Conservation (phyloP, 2,329 filamentous ascomycete species). For the Polychaeton citri region DNA sequence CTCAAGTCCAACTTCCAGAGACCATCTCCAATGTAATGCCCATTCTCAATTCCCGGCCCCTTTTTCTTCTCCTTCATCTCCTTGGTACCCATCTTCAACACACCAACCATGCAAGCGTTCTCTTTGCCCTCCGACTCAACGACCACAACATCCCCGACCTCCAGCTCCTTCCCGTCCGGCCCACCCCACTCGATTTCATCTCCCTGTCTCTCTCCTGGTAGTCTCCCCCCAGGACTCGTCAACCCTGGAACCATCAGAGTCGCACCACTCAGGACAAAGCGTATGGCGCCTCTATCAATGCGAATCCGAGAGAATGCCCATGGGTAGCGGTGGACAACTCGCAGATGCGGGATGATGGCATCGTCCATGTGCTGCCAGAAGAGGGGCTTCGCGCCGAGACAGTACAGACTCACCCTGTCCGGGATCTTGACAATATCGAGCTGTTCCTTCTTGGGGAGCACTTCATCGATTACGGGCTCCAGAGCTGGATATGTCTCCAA, state of each 20-base stretch:
- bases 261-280: slow-evolving; percentile 86
- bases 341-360: slow-evolving; percentile 73
- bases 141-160: slow-evolving; percentile 72
- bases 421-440: slow-evolving; percentile 87
- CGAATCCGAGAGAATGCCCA: slow-evolving; percentile 69
- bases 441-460: slow-evolving; percentile 88
- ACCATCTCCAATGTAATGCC: slow-evolving; percentile 88
- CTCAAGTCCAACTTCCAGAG: slow-evolving; percentile 63
- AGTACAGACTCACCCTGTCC: slow-evolving; percentile 80
- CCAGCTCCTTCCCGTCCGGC: slow-evolving; percentile 52
- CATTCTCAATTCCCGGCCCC: slow-evolving; percentile 83
- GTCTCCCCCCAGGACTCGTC: slow-evolving; percentile 65
- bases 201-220: slow-evolving; percentile 42
- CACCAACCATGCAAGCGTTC: slow-evolving; percentile 76
- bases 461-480: slow-evolving; percentile 77
- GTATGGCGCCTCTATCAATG: slow-evolving; percentile 90
- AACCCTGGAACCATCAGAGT: slow-evolving; percentile 93
- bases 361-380: slow-evolving; percentile 82
- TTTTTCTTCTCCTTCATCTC: slow-evolving; percentile 93
- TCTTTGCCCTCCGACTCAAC: slow-evolving; percentile 88
- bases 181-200: slow-evolving; percentile 6
- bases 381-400: slow-evolving; percentile 61
- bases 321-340: slow-evolving; percentile 81
- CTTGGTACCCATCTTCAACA: slow-evolving; percentile 70
- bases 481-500: slow-evolving; percentile 76